Percentiles rank a stretch among this genome's conserved stretches.
phyloP scores from a whole-genome alignment of 1,284 basidiomycete genomes.

The Boletellus sp. region DNA sequence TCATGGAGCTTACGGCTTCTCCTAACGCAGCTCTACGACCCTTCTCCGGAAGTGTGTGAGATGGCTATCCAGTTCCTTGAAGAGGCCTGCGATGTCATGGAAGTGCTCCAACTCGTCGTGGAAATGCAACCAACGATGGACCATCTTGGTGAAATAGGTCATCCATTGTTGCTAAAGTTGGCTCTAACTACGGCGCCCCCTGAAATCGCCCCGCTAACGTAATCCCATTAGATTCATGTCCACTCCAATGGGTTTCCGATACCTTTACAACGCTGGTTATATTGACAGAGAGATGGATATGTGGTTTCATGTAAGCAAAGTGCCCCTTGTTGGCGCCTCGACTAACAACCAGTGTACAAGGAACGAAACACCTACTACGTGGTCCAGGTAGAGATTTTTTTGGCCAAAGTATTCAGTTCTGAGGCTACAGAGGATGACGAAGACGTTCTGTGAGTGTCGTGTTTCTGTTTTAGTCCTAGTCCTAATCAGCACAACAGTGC shows the following conservation, averaged over 20 bases:
- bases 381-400: constrained; percentile 82
- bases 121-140: constrained; percentile 93
- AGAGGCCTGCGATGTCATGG: constrained; percentile 83
- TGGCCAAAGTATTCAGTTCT: constrained; percentile 71
- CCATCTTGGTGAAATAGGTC: constrained; percentile 90
- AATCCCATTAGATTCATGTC: constrained; percentile 78
- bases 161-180: constrained; percentile 83
- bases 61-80: constrained; percentile 87
- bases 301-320: constrained; percentile 80
- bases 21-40: constrained; percentile 94
- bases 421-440: constrained; percentile 61
- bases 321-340: background rate
- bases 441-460: constrained; percentile 51
- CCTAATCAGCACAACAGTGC: constrained; percentile 38
- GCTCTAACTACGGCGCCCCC: constrained; percentile 22
- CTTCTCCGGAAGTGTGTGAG: constrained; percentile 84
- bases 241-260: constrained; percentile 88
- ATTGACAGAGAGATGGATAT: constrained; percentile 93
- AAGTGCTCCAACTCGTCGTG: constrained; percentile 86
- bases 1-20: constrained; percentile 88
- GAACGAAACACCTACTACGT: constrained; percentile 86
- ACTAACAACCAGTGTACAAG: constrained; percentile 38
- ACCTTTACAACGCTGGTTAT: constrained; percentile 88
- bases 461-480: background rate
- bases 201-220: constrained; percentile 11